A percentile compares a stretch with the other conserved stretches of the same genome.
Evolutionary conservation across 805 yeast species (phyloP).

Genomic region (Hanseniaspora pseudoguilliermondii): DNA sequence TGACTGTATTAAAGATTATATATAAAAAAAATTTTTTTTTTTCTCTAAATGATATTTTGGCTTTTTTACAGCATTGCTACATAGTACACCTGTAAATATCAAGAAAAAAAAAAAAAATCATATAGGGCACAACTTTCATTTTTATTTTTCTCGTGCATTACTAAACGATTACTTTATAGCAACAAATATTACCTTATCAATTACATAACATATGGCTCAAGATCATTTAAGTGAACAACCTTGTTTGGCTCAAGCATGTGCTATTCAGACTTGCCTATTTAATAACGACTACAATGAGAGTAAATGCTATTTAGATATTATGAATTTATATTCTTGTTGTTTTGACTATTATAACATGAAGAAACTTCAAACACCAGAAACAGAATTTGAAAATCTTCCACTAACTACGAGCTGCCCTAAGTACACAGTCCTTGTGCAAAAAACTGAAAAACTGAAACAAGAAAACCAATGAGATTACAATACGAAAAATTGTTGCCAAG

Average conservation of each 20-base stretch:
- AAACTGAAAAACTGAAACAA: slow-evolving; percentile 1
- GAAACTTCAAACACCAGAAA: not conserved
- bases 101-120: too few species aligned
- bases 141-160: too few species aligned
- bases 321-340: slow-evolving; percentile 65
- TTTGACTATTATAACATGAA: slow-evolving; percentile 40
- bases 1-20: too few species aligned
- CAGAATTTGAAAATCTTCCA: not conserved
- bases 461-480: slow-evolving; percentile 4
- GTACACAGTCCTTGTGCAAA: slow-evolving; percentile 1
- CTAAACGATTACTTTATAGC: not conserved
- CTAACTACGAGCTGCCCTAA: slow-evolving; percentile 11
- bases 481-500: slow-evolving; percentile 4
- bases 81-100: too few species aligned
- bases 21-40: too few species aligned
- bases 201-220: not conserved
- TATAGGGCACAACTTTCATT: too few species aligned
- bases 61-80: too few species aligned
- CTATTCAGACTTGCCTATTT: slow-evolving; percentile 67
- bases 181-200: not conserved
- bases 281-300: slow-evolving; percentile 54
- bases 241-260: slow-evolving; percentile 72
- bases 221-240: slow-evolving; percentile 25
- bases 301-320: slow-evolving; percentile 58
- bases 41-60: too few species aligned